Evolutionary conservation across 176 grass and related monocot species (phyloP).

Genomic region (bread wheat (Triticum aestivum)): IWGSC_CS_RefSeq_v2.1 NC_057800.1:95447957-95448456

Average conservation of each 20-base stretch:
- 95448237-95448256: conserved; percentile 3
- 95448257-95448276: conserved; percentile 26
- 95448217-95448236: conserved; percentile 17
- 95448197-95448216: conserved; percentile 34
- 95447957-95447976: not conserved
- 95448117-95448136: not conserved
- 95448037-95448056: not conserved
- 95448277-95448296: conserved; percentile 35
- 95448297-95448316: conserved; percentile 50
- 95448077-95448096: not conserved
- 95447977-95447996: not conserved
- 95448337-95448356: conserved; percentile 30
- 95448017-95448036: not conserved
- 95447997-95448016: not conserved
- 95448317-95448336: conserved; percentile 81
- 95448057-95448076: not conserved
- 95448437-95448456: conserved; percentile 5
- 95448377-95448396: conserved; percentile 95
- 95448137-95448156: conserved; percentile 29
- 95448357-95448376: conserved; percentile 93
- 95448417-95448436: conserved; percentile 30
- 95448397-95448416: conserved; percentile 98
- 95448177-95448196: conserved; percentile 29
- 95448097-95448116: conserved; percentile 1
- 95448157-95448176: conserved; percentile 70